Evolutionary conservation across 2,329 filamentous ascomycete species (phyloP).

Genomic region (Cytospora schulzeri): DNA sequence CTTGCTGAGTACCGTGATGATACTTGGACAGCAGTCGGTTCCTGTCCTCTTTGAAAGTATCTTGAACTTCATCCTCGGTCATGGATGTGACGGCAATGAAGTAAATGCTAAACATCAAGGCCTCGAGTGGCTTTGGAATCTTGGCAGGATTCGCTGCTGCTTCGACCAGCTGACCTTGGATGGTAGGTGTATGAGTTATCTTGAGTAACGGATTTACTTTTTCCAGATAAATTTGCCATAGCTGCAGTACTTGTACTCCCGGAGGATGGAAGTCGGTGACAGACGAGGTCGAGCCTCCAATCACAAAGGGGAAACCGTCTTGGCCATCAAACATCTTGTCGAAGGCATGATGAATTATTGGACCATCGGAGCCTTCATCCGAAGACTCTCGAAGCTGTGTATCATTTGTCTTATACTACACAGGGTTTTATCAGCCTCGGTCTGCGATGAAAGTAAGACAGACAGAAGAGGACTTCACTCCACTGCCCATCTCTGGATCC

Average conservation of each 20-base stretch:
- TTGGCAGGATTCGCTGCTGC: conserved; percentile 58
- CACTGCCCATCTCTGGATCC: not conserved
- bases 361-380: conserved; percentile 56
- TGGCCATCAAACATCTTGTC: conserved; percentile 60
- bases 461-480: not conserved
- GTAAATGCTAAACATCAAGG: conserved; percentile 69
- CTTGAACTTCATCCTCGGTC: conserved; percentile 53
- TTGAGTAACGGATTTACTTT: conserved; percentile 72
- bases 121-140: conserved; percentile 60
- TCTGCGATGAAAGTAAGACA: not conserved
- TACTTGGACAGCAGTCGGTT: conserved; percentile 53
- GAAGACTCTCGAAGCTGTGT: conserved; percentile 55
- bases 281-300: conserved; percentile 47
- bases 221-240: conserved; percentile 71
- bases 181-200: conserved; percentile 65
- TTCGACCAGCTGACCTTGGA: conserved; percentile 66
- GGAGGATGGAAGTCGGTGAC: conserved; percentile 55
- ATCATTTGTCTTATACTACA: conserved; percentile 52
- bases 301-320: conserved; percentile 60
- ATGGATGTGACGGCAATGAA: conserved; percentile 61
- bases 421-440: not conserved
- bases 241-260: conserved; percentile 61
- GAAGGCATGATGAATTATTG: conserved; percentile 59
- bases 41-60: conserved; percentile 57
- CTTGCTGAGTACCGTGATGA: conserved; percentile 62